These are phyloP conservation scores for Brachypodium distachyon DNA, from an alignment of 202 grass and related monocot genomes.

Conservation along the genomic window DNA sequence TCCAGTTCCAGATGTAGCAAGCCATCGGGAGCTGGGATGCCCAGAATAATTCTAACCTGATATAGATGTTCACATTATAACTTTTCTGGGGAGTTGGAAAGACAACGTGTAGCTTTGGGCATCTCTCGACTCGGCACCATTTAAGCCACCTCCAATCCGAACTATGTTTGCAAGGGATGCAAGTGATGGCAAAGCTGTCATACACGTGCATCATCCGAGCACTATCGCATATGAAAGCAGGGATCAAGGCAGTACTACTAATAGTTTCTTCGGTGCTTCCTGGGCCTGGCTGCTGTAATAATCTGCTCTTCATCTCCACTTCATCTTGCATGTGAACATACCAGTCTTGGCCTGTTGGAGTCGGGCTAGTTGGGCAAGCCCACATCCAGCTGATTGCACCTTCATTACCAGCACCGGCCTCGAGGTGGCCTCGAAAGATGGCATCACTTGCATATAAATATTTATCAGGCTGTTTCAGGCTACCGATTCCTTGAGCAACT, in stretches of 20 bases:
- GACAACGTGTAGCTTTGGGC: neutral
- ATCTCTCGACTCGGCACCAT: neutral
- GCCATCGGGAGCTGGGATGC: neutral
- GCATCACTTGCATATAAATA: neutral
- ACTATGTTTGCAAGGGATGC: neutral
- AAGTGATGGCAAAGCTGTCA: neutral
- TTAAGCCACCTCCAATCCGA: neutral
- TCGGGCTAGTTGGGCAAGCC: neutral
- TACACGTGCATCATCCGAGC: neutral
- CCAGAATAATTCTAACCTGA: neutral
- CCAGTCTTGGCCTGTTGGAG: neutral
- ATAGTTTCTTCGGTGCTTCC: neutral
- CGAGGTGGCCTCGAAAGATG: neutral
- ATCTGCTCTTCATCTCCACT: neutral
- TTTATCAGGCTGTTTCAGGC: neutral
- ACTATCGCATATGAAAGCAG: neutral
- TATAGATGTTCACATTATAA: too few species aligned
- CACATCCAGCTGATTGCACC: neutral
- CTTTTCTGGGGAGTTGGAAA: neutral
- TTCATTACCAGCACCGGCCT: neutral
- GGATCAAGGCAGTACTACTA: neutral
- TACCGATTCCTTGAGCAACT: neutral
- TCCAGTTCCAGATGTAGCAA: neutral
- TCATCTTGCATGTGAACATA: neutral
- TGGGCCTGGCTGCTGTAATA: neutral